Conservation (phyloP, 495 filamentous ascomycete species). For the Staphylotrichum longicolle region DNA sequence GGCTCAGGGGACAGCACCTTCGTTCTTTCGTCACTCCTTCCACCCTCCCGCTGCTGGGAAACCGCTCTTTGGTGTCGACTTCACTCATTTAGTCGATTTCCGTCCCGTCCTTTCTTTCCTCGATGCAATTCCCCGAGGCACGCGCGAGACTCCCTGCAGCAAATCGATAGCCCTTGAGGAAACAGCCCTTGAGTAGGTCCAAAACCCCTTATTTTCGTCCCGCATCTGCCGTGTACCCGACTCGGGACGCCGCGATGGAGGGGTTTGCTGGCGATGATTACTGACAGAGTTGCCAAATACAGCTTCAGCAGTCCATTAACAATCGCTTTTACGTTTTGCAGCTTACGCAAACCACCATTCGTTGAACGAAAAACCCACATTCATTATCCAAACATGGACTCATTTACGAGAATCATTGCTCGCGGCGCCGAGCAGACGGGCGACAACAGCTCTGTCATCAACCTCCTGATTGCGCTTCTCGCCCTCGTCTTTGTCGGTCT, state of each 20-base stretch:
- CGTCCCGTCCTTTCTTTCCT: conserved; percentile 48
- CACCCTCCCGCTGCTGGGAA: conserved; percentile 27
- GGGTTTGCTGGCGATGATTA: conserved; percentile 6
- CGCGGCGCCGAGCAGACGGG: conserved; percentile 50
- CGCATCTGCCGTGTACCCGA: background rate
- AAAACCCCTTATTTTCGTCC: background rate
- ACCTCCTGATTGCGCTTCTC: conserved; percentile 76
- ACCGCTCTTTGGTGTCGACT: conserved; percentile 54
- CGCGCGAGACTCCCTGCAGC: conserved; percentile 19
- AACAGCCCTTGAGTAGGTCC: conserved; percentile 37
- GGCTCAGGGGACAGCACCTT: conserved; percentile 23
- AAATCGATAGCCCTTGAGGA: conserved; percentile 25
- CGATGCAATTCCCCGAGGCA: conserved; percentile 31
- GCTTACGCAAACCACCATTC: conserved; percentile 10
- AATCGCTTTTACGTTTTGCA: conserved; percentile 2
- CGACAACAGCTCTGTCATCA: conserved; percentile 55
- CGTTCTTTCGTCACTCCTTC: conserved; percentile 35
- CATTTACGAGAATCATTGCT: conserved; percentile 48
- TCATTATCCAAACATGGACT: conserved; percentile 44
- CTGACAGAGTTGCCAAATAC: background rate
- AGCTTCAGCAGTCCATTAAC: conserved; percentile 14
- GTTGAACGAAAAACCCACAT: conserved; percentile 14
- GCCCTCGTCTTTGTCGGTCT: conserved; percentile 70
- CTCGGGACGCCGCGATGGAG: background rate
- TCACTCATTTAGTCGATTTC: conserved; percentile 73